Evolutionary conservation across 768 basidiomycete genomes (phyloP), one percentile per base, ranked within the genome.

Genomic region (Amylocystis lapponica): DNA sequence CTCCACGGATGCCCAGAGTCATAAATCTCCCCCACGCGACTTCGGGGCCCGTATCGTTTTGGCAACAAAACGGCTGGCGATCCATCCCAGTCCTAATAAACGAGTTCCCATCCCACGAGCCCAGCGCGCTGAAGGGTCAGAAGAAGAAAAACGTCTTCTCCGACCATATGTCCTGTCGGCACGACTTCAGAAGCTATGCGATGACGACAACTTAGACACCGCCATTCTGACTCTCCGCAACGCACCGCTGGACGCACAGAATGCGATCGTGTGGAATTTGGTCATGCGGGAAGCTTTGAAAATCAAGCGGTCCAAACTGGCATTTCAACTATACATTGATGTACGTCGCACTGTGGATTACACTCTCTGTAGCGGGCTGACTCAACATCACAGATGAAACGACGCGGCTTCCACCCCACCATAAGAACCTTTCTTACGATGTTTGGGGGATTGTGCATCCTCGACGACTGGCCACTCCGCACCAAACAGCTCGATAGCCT

Each of bases 211-310:
- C 40, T 31, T 86, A 26, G 77, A 82, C 40, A 71, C 70, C 3
- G 89, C 89, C 1, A 69, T 86, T 4, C 57, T 67, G 20, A 74
- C 79, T 62, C 69, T 92, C n/a, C 76, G 83, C 55, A 78, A 72
- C 29, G 66, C 80, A 16, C 86, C 89, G 19, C 65, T 76, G 36
- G 84, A 83, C 50, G 81, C 86, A 0, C 83, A 86, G 55, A 90
- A 88, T 50, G 67, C 76, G 1, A 69, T 73, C 10, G 79, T 83
- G 6, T 92, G 89, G 89, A 89, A 89, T 50, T 86, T 81, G 3
- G 59, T 91, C 52, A 81, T 92, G 29, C 77, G 74, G 66, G 72
- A 79, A 40, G 74, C 75, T 36, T 66, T 86, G 67, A 71, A 76
- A 30, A 74, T 63, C 14, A 62, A 71, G 46, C 72, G 73, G 32